Evolutionary conservation across 768 basidiomycete genomes (phyloP), one percentile per base, ranked within the genome.

Genomic region (Brasilioporus rufonigricans): DNA sequence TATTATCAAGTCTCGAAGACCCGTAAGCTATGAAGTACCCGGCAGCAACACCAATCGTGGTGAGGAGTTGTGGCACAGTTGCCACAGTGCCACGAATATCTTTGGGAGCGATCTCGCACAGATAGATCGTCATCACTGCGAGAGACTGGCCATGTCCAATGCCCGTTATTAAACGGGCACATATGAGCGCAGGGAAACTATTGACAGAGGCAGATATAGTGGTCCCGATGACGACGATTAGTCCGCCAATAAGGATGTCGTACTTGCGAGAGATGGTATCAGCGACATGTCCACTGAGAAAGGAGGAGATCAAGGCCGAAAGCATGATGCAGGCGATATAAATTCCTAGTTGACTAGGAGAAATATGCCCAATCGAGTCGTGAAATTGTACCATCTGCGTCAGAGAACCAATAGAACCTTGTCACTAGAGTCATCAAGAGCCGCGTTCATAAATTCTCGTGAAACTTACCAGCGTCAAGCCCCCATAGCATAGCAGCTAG

Each of bases 351-450:
- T 75, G 53, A 9, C 71, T 65, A 0, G 77, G 69, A 10, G 69
- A 65, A 16, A 78, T 63, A 24, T 49, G 47, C 16, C 72, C 71
- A 55, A 79, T 77, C 14, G 71, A 70, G 8, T 56, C 26, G 48
- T 65, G 55, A 59, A 82, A 80, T 19, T 77, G 73, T 2, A 69
- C 55, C 81, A 80, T 81, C 33, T 76, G 72, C 3, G 73, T 79
- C 32, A 80, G 65, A 31, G 78, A 74, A 2, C 78, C 80, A n/a
- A 78, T 75, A 10, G 70, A 70, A 33, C 62, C 68, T 68, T 58
- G 14, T 40, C 14, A 27, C 35, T n/a, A 43, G 31, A 24, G 49
- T 44, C 19, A 13, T 52, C 16, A 52, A 44, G 26, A 23, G 14
- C 12, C 6, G 3, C 12, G 2, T 11, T 48, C 4, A 44, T 16